phyloP scores from a whole-genome alignment of 176 grass and related monocot genomes.

The Secale cereale region DNA sequence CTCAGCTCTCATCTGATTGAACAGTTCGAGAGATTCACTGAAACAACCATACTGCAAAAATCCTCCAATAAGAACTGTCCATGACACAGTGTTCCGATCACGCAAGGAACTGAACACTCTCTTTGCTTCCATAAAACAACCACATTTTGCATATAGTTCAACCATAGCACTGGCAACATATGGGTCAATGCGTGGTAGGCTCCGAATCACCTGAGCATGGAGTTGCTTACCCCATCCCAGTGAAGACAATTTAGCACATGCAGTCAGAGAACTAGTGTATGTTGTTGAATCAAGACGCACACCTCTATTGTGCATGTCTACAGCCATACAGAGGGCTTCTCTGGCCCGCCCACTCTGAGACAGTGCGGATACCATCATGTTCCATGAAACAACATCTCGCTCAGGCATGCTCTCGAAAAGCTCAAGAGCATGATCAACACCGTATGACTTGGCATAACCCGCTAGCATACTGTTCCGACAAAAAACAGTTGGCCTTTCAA shows the following conservation, averaged over 20 bases:
- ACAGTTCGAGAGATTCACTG: conserved; percentile 68
- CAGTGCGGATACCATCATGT: conserved; percentile 74
- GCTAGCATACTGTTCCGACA: conserved; percentile 77
- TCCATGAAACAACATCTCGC: conserved; percentile 85
- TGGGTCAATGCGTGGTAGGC: conserved; percentile 49
- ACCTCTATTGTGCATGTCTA: conserved; percentile 66
- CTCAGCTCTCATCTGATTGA: conserved; percentile 85
- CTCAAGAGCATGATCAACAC: conserved; percentile 50
- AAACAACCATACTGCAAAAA: conserved; percentile 60
- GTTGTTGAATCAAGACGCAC: conserved; percentile 72
- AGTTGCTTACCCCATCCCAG: conserved; percentile 68
- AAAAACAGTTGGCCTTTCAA: conserved; percentile 59
- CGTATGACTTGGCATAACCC: conserved; percentile 53
- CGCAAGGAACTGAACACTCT: conserved; percentile 53
- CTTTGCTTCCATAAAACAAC: conserved; percentile 55
- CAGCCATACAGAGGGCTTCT: conserved; percentile 57
- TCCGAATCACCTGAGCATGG: conserved; percentile 68
- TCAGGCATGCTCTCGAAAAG: conserved; percentile 76
- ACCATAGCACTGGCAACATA: conserved; percentile 89
- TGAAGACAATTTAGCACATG: conserved; percentile 64
- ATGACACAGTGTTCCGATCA: conserved; percentile 53
- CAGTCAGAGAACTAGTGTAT: conserved; percentile 78
- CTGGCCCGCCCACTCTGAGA: conserved; percentile 44
- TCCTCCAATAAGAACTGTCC: conserved; percentile 85
- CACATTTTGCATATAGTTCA: conserved; percentile 91